These are phyloP conservation scores for Maudiozyma bulderi DNA, from an alignment of 805 yeast genomes.

Conservation along the genomic window DNA sequence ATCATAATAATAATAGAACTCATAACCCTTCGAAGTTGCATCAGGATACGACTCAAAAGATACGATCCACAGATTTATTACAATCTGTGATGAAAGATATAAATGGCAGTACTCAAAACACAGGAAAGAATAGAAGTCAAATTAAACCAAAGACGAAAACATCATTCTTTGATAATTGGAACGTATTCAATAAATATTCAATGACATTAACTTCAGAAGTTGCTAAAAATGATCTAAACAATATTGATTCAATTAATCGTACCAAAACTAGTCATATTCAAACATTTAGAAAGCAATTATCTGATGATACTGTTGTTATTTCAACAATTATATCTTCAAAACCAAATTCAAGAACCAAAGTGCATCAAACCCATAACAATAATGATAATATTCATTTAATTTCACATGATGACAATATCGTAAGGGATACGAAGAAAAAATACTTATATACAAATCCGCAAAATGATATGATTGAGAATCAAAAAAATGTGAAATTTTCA, in stretches of 20 bases:
- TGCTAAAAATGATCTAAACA: background rate
- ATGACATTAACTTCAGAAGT: slow-evolving; percentile 4
- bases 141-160: background rate
- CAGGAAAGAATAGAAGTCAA: background rate
- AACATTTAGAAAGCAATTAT: slow-evolving; percentile 1
- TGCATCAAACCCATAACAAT: background rate
- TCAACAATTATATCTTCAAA: slow-evolving; percentile 3
- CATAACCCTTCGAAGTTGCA: no score
- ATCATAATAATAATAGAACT: background rate
- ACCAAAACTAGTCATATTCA: background rate
- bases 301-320: slow-evolving; percentile 2
- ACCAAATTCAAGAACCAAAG: background rate
- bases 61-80: slow-evolving; percentile 10
- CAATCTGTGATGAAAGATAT: slow-evolving; percentile 3
- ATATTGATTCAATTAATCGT: background rate
- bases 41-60: background rate
- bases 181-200: slow-evolving; percentile 8
- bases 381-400: no score
- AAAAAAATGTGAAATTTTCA: slow-evolving; percentile 14
- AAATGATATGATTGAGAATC: background rate
- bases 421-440: no score
- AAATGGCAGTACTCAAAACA: background rate
- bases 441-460: background rate
- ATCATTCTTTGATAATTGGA: slow-evolving; percentile 16
- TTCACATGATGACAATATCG: no score